phyloP scores from a whole-genome alignment of 495 filamentous ascomycete species.

The Neurospora pannonica region DNA sequence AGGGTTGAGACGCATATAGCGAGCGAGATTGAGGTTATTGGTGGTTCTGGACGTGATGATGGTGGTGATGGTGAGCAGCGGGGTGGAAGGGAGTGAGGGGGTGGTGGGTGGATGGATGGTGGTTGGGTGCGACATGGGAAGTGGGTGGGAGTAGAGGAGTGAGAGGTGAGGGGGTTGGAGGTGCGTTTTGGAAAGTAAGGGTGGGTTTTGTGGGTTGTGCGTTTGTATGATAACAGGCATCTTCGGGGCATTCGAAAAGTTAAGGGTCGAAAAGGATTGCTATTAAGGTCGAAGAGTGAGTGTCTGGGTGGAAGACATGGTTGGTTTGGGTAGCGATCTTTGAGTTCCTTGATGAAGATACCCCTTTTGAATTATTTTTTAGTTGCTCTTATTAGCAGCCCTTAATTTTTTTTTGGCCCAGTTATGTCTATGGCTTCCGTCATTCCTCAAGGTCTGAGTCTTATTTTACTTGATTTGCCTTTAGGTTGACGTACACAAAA shows the following conservation, averaged over 20 bases:
- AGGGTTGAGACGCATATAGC: constrained; percentile 8
- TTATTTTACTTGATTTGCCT: no score
- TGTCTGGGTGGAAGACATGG: not conserved
- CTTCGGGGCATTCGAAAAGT: not conserved
- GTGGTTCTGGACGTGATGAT: not conserved
- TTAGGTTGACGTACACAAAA: no score
- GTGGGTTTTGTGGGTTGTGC: not conserved
- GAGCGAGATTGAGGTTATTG: not conserved
- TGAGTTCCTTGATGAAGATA: not conserved
- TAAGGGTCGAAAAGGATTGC: not conserved
- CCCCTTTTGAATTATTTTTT: not conserved
- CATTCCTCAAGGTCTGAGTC: no score
- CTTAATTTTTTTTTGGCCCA: not conserved
- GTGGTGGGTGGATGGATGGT: not conserved
- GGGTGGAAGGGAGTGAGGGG: not conserved
- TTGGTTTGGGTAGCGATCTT: not conserved
- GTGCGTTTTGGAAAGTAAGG: not conserved
- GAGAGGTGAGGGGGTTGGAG: not conserved
- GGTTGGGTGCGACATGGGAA: not conserved
- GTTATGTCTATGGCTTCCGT: not conserved
- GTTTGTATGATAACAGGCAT: not conserved
- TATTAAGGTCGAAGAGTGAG: not conserved
- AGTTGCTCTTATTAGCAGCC: not conserved
- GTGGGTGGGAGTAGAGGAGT: not conserved
- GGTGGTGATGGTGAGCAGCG: not conserved